A percentile compares a stretch with the other conserved stretches of the same genome.
Evolutionary conservation across 1,284 basidiomycete species (phyloP).

Genomic region (Ustilago sp.): DNA sequence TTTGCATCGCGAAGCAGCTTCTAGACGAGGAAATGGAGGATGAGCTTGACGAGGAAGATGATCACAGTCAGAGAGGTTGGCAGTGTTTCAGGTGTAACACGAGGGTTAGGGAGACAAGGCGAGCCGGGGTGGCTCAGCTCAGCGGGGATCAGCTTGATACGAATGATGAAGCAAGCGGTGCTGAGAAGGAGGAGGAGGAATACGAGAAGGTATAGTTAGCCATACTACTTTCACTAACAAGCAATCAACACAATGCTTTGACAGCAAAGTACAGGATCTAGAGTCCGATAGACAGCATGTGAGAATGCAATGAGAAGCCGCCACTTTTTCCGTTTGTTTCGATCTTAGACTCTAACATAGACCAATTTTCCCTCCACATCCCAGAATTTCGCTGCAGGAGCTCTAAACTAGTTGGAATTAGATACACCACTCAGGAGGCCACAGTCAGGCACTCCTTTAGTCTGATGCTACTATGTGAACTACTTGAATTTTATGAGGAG

Average conservation of each 20-base stretch:
- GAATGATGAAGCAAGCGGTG: not conserved
- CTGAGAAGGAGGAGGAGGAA: slow-evolving; percentile 5
- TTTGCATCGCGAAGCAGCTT: slow-evolving; percentile 63
- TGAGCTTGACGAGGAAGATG: slow-evolving; percentile 55
- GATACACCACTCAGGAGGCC: no score
- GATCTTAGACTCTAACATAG: not conserved
- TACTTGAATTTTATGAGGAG: no score
- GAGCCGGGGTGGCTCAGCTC: slow-evolving; percentile 4
- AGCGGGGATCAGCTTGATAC: not conserved
- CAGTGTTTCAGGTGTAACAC: slow-evolving; percentile 63
- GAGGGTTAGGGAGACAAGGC: slow-evolving; percentile 37
- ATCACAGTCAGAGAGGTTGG: slow-evolving; percentile 54
- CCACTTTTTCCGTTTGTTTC: not conserved
- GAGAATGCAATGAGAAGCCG: not conserved
- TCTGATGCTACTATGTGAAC: no score
- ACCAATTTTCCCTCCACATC: slow-evolving; percentile 1
- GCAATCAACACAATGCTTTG: not conserved
- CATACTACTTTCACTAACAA: not conserved
- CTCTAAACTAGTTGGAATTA: no score
- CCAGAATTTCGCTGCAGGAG: slow-evolving; percentile 2
- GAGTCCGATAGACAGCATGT: not conserved
- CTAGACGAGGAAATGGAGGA: slow-evolving; percentile 64
- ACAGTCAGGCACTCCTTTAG: no score
- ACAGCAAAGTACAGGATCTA: not conserved
- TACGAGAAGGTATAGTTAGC: not conserved